These are phyloP conservation scores for Ceratobasidium theobromae DNA, from an alignment of 1,284 basidiomycete genomes.

Conservation along the genomic window DNA sequence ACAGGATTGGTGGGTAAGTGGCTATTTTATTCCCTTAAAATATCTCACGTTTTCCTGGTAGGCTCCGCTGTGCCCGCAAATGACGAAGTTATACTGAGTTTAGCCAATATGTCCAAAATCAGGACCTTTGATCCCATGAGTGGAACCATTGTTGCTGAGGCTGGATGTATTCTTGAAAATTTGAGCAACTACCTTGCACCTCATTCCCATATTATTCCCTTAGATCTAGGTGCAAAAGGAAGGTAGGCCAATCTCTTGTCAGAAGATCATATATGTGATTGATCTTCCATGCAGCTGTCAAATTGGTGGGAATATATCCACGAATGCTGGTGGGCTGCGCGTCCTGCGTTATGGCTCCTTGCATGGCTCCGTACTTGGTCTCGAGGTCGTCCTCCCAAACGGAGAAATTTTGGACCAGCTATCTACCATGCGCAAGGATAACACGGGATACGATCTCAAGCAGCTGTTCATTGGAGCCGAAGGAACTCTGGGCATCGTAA, in stretches of 20 bases:
- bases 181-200: conserved; percentile 86
- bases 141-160: conserved; percentile 66
- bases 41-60: neutral
- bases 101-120: conserved; percentile 81
- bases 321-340: conserved; percentile 95
- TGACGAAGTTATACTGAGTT: conserved; percentile 86
- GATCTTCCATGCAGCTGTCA: conserved; percentile 67
- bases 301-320: conserved; percentile 96
- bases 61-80: conserved; percentile 92
- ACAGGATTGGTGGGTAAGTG: conserved; percentile 82
- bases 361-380: conserved; percentile 93
- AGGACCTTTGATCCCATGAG: conserved; percentile 86
- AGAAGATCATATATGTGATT: neutral
- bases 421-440: conserved; percentile 90
- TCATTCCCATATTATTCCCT: conserved; percentile 93
- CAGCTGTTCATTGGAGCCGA: conserved; percentile 98
- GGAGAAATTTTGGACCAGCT: conserved; percentile 91
- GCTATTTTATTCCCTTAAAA: neutral
- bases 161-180: conserved; percentile 92
- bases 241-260: conserved; percentile 53
- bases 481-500: conserved; percentile 94
- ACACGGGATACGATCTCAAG: conserved; percentile 99
- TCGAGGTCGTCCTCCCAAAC: conserved; percentile 95
- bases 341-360: conserved; percentile 93
- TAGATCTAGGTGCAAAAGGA: conserved; percentile 98